A percentile compares a stretch with the other conserved stretches of the same genome.
Evolutionary conservation across 768 basidiomycete species (phyloP).

Genomic region (Leucocoprinus leucothites): DNA sequence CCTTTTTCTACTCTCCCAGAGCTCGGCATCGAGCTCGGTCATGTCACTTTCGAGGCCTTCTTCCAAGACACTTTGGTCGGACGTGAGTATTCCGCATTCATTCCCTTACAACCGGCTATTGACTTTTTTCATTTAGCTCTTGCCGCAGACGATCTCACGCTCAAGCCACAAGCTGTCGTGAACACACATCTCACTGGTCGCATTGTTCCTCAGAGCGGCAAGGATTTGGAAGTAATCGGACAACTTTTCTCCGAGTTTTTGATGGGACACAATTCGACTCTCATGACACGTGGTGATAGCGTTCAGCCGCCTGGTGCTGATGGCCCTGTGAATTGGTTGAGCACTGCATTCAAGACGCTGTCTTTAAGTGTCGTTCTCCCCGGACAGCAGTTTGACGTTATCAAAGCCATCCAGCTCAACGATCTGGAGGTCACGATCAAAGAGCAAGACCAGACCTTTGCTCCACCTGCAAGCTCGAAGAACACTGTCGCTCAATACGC

Average conservation of each 20-base stretch:
- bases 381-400: conserved; percentile 60
- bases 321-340: conserved; percentile 58
- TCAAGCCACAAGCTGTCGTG: conserved; percentile 46
- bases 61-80: conserved; percentile 57
- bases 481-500: conserved; percentile 55
- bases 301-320: conserved; percentile 56
- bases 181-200: conserved; percentile 57
- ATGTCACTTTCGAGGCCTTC: conserved; percentile 58
- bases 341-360: conserved; percentile 66
- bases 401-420: conserved; percentile 57
- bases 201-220: conserved; percentile 60
- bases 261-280: conserved; percentile 58
- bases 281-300: conserved; percentile 54
- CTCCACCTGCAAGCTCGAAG: conserved; percentile 56
- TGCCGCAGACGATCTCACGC: conserved; percentile 42
- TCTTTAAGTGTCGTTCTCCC: conserved; percentile 59
- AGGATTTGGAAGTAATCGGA: conserved; percentile 50
- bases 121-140: conserved; percentile 39
- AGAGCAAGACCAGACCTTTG: conserved; percentile 50
- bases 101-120: neutral
- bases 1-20: conserved; percentile 32
- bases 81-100: conserved; percentile 39
- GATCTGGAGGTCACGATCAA: conserved; percentile 56
- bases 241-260: conserved; percentile 65
- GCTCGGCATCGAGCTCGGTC: conserved; percentile 67